Evolutionary conservation across 2,329 filamentous ascomycete species (phyloP).

Genomic region (Allantophomopsis lycopodina): DNA sequence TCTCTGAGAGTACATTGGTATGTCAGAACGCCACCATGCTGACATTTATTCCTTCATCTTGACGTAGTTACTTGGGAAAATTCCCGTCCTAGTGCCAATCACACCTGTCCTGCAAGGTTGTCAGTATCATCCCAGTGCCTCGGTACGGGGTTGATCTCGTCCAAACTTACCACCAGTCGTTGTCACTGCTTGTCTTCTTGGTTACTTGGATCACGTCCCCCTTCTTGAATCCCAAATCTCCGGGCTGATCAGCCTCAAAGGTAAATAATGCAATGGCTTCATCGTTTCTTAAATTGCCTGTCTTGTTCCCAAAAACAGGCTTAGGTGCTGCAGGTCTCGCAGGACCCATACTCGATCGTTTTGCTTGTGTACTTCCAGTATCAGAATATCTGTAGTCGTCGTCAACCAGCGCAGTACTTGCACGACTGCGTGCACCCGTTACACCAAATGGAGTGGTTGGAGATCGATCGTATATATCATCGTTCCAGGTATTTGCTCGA

Average conservation of each 20-base stretch:
- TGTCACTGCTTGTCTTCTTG: conserved; percentile 86
- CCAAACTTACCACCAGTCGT: conserved; percentile 75
- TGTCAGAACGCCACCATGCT: not conserved
- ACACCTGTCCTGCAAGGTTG: conserved; percentile 59
- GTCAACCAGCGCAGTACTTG: conserved; percentile 22
- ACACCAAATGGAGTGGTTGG: conserved; percentile 11
- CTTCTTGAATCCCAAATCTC: conserved; percentile 93
- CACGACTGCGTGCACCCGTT: conserved; percentile 20
- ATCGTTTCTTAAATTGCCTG: conserved; percentile 46
- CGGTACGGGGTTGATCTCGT: not conserved
- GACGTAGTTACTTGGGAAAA: conserved; percentile 79
- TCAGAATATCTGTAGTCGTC: conserved; percentile 43
- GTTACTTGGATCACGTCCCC: conserved; percentile 90
- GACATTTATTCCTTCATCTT: conserved; percentile 41
- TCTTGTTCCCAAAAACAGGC: conserved; percentile 59
- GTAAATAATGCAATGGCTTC: conserved; percentile 87
- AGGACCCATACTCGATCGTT: conserved; percentile 39
- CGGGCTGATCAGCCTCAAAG: conserved; percentile 87
- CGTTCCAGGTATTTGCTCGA: conserved; percentile 59
- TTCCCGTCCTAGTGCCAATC: conserved; percentile 72
- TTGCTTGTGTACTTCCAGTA: conserved; percentile 18
- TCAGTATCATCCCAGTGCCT: not conserved
- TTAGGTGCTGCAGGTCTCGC: conserved; percentile 78
- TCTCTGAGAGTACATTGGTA: not conserved
- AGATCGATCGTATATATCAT: conserved; percentile 58